Conservation (phyloP, 1,284 basidiomycete genomes). For the Tylopilus microsporus region DNA sequence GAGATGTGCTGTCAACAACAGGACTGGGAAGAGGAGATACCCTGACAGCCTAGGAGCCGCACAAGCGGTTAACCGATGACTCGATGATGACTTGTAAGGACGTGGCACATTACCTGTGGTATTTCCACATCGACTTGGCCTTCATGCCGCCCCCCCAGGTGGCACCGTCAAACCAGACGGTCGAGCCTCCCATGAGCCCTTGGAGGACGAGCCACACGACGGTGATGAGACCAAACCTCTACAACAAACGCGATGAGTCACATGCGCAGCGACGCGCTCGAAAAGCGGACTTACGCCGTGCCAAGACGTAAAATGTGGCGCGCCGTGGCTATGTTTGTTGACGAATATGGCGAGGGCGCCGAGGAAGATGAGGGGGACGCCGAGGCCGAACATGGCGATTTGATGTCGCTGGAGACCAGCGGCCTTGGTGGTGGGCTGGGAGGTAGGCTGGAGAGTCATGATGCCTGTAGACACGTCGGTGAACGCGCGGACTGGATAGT, state of each 20-base stretch:
- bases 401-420: constrained; percentile 65
- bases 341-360: constrained; percentile 53
- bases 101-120: constrained; percentile 51
- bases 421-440: constrained; percentile 59
- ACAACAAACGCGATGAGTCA: background rate
- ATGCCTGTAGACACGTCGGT: constrained; percentile 47
- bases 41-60: constrained; percentile 50
- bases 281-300: constrained; percentile 50
- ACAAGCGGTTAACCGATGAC: background rate
- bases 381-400: constrained; percentile 48
- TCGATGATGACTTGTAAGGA: background rate
- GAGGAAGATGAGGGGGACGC: constrained; percentile 48
- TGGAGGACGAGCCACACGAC: constrained; percentile 56
- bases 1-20: constrained; percentile 55
- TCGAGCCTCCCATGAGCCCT: constrained; percentile 53
- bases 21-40: constrained; percentile 53
- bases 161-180: constrained; percentile 63
- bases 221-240: constrained; percentile 54
- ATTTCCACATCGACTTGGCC: constrained; percentile 71
- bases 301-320: constrained; percentile 59
- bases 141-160: constrained; percentile 60
- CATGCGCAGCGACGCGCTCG: background rate
- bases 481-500: background rate
- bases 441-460: constrained; percentile 69
- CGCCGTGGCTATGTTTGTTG: constrained; percentile 47